Evolutionary conservation across 1,284 basidiomycete species (phyloP), one percentile per base, ranked within the genome.

Genomic region (Trichosporon sp.): DNA sequence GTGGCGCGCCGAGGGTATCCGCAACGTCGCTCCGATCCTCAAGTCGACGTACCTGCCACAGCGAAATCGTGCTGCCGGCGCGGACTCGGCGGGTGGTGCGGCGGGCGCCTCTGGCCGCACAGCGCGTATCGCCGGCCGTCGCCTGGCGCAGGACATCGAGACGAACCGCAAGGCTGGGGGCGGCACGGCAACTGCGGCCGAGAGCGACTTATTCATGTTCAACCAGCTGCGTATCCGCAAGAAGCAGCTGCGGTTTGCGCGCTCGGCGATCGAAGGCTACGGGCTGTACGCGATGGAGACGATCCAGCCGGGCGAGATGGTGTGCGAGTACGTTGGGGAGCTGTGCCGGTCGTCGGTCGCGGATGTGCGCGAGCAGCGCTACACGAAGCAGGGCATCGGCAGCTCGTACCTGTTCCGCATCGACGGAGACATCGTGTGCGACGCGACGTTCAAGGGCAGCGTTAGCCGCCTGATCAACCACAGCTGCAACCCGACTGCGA

Each of bases 241-340:
- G 88, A 99, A 99, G 85, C 94, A 98, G 79, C 88, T 99, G 66
- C 90, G 93, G 42, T 99, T 99, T 78, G 92, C 95, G 9, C 88
- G 95, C 66, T 95, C 93, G 31, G 94, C 95, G 3, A 99, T 99
- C 75, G 96, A 99, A 81, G 95, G 97, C 76, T 99, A 96, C 92
- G 96, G 97, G 4, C 81, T 99, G 77, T 97, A 96, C 80, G 93
- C 95, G 34, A 91, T 95, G 89, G 94, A 97, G 85, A 89, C 89
- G 77, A 98, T 99, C 76, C 89, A 92, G 15, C 86, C 89, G 23
- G 94, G 95, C 5, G 97, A 99, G 83, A 98, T 99, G 94, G 96
- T 99, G 56, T 98, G 99, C 83, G 97, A 99, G 85, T 99, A 99
- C 78, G 97, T 99, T 9, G 97, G 97, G 35, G 97, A 99, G 86